Percentiles rank a stretch among this genome's conserved stretches.
phyloP scores from a whole-genome alignment of 2,329 filamentous ascomycete genomes.

The Arthrinium phaeospermum region DNA sequence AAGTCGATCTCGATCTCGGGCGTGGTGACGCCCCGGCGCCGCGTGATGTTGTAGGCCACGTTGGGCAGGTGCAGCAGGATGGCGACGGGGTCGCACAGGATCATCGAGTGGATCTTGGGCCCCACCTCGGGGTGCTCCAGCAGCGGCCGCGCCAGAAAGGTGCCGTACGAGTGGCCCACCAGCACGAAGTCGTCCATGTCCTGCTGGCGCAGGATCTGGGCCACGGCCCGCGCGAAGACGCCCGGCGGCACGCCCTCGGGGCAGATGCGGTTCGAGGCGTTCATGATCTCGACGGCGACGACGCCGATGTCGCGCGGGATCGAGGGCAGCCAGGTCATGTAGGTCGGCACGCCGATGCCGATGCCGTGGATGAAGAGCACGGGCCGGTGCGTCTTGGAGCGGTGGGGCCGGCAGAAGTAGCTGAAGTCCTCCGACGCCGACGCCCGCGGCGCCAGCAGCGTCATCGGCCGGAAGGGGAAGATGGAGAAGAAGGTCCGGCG shows the following conservation, averaged over 20 bases:
- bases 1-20: constrained; percentile 24
- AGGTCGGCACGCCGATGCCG: constrained; percentile 22
- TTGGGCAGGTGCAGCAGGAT: constrained; percentile 26
- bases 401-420: constrained; percentile 23
- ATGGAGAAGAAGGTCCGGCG: constrained; percentile 28
- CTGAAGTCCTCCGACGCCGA: constrained; percentile 23
- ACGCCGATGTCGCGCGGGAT: constrained; percentile 26
- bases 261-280: constrained; percentile 22
- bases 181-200: constrained; percentile 24
- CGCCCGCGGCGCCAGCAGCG: constrained; percentile 5
- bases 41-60: constrained; percentile 26
- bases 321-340: constrained; percentile 21
- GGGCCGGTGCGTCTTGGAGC: constrained; percentile 23
- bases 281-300: constrained; percentile 24
- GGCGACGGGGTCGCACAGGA: constrained; percentile 25
- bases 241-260: constrained; percentile 23
- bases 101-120: constrained; percentile 21
- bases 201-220: constrained; percentile 25
- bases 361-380: constrained; percentile 26
- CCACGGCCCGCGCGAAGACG: constrained; percentile 28
- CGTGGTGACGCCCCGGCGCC: not conserved
- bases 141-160: constrained; percentile 24
- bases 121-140: constrained; percentile 22
- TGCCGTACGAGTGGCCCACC: constrained; percentile 26
- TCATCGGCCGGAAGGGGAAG: constrained; percentile 28